Evolutionary conservation across 306 rosid species (phyloP), one percentile per base, ranked within the genome.

Genomic region (Bauhinia variegata): DNA sequence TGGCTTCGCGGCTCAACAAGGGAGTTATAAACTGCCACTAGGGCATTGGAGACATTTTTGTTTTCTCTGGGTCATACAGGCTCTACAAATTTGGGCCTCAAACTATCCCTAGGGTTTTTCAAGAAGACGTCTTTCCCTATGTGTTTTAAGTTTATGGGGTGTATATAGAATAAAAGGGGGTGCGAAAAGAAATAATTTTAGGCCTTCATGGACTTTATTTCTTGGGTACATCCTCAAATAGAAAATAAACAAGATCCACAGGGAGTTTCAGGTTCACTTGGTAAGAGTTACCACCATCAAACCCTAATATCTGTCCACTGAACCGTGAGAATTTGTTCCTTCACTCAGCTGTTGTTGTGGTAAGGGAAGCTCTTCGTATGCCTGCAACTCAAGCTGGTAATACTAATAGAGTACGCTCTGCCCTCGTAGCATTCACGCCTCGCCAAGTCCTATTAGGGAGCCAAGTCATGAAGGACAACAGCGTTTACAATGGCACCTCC

Each of bases 401-500:
- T 23, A 23, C 51, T 9, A 38, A 34, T 73, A 54, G 65, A 33
- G 48, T 68, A 51, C 73, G 37, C 72, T 76, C 84, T 6, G 31
- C 71, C 12, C 74, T 90, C 61, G 68, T 87, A 51, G 69, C 84
- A 8, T 85, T 91, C 48, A 86, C 68, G 23, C 97, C 97, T 79
- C 91, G 88, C 60, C 96, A 84, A 79, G 84, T 91, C 78, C 28
- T 84, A 30, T 85, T 82, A 46, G 60, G 72, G 7, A 77, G 48
- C 54, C 70, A 15, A 48, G 14, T 63, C 15, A 91, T 84, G 95
- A 86, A 72, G 70, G 63, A 43, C 51, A 41, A 13, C 30, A 23
- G n/a, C 28, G 32, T 60, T 38, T 6, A 11, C 18, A 49, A 63
- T 33, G 34, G 0, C 38, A 65, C 78, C 30, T 34, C 43, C 17